phyloP scores from a whole-genome alignment of 768 basidiomycete species.

The Auriscalpium vulgare region DNA sequence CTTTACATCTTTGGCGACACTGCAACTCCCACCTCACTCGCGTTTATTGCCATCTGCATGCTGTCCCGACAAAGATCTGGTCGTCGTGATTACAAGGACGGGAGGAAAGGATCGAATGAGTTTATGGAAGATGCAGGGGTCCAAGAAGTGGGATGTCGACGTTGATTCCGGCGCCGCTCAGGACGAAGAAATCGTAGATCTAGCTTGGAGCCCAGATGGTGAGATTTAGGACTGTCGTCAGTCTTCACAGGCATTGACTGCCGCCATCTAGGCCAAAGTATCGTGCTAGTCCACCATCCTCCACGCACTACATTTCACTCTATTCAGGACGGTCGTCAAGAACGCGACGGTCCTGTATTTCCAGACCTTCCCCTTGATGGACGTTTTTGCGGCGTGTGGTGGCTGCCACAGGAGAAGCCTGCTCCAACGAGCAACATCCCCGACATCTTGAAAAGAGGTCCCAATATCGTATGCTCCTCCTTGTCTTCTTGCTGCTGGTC shows the following conservation, averaged over 20 bases:
- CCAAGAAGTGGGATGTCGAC: slow-evolving; percentile 78
- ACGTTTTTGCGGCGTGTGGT: slow-evolving; percentile 55
- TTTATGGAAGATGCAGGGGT: slow-evolving; percentile 75
- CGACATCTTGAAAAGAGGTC: slow-evolving; percentile 67
- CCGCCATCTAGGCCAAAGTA: slow-evolving; percentile 34
- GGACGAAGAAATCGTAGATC: slow-evolving; percentile 43
- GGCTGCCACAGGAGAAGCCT: slow-evolving; percentile 50
- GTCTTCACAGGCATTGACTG: slow-evolving; percentile 1
- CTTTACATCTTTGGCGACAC: slow-evolving; percentile 48
- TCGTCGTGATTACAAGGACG: slow-evolving; percentile 57
- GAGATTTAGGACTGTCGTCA: slow-evolving; percentile 12
- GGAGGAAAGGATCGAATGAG: slow-evolving; percentile 64
- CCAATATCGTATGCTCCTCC: slow-evolving; percentile 44
- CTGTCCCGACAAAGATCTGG: slow-evolving; percentile 80
- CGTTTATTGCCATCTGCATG: slow-evolving; percentile 59
- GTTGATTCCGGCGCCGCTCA: slow-evolving; percentile 33
- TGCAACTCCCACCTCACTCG: slow-evolving; percentile 49
- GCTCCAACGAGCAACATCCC: slow-evolving; percentile 41
- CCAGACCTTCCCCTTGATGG: slow-evolving; percentile 10
- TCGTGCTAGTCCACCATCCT: slow-evolving; percentile 67
- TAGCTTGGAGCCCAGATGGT: slow-evolving; percentile 86
- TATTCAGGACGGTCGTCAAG: slow-evolving; percentile 63
- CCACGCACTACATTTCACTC: slow-evolving; percentile 66
- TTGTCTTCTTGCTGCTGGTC: slow-evolving; percentile 1
- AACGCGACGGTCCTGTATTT: slow-evolving; percentile 37